Evolutionary conservation across 495 filamentous ascomycete genomes (phyloP).

Genomic region (Penicillium goetzii): DNA sequence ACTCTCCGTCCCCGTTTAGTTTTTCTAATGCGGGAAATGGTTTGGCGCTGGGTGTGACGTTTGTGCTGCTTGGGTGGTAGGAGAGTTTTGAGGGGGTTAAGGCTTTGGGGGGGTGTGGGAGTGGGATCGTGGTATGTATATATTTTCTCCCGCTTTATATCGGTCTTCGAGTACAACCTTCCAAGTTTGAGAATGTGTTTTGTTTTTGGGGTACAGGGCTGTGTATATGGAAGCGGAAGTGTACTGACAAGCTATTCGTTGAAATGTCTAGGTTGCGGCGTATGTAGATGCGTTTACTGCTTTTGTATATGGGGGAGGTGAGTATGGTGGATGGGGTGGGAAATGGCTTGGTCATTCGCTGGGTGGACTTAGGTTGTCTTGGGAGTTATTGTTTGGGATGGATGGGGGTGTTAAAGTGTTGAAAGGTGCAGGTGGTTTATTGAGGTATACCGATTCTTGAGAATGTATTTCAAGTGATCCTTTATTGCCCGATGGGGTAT

Average conservation of each 20-base stretch:
- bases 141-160: neutral
- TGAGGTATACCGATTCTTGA: no score
- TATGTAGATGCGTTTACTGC: neutral
- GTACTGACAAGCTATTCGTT: neutral
- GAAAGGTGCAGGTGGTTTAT: no score
- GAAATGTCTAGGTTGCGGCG: neutral
- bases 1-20: neutral
- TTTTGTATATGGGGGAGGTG: neutral
- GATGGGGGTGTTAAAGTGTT: neutral
- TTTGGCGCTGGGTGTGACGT: neutral
- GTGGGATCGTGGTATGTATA: neutral
- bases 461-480: no score
- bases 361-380: neutral
- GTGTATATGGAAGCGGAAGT: no score
- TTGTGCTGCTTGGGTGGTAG: neutral
- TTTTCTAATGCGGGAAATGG: neutral
- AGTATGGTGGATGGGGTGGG: neutral
- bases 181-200: neutral
- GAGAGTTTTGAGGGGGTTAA: neutral
- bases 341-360: neutral
- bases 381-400: neutral
- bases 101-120: neutral
- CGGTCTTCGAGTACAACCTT: no score
- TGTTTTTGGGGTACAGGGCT: no score
- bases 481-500: neutral